Evolutionary conservation across 208 protist genomes (phyloP).

Genomic region (Trichomonas vaginalis): DNA sequence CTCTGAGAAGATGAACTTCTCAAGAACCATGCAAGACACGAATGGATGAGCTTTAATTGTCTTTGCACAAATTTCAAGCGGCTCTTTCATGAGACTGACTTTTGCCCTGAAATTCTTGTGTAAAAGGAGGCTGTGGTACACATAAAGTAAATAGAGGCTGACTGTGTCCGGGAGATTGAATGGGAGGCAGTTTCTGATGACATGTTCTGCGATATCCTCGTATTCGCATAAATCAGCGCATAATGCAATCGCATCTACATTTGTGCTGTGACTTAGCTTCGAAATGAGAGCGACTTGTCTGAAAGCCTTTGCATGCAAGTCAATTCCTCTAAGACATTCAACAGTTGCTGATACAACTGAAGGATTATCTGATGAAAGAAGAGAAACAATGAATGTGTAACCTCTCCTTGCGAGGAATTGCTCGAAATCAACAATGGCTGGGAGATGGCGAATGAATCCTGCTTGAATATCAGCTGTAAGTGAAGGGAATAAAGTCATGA

Average conservation of each 20-base stretch:
- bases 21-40: background rate
- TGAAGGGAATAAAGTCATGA: background rate
- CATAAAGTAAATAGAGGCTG: background rate
- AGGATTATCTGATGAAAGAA: background rate
- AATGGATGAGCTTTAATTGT: background rate
- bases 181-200: background rate
- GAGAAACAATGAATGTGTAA: background rate
- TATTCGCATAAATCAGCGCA: background rate
- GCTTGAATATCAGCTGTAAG: background rate
- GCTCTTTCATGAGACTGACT: background rate
- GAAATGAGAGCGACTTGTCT: background rate
- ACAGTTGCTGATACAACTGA: background rate
- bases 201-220: background rate
- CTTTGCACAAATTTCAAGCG: background rate
- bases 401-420: background rate
- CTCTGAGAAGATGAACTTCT: background rate
- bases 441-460: background rate
- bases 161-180: background rate
- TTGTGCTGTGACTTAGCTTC: background rate
- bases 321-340: background rate
- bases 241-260: background rate
- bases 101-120: background rate
- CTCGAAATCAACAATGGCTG: background rate
- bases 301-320: background rate
- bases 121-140: background rate